Evolutionary conservation across 2,329 filamentous ascomycete genomes (phyloP).

Genomic region (Curvularia eragrostidis): DNA sequence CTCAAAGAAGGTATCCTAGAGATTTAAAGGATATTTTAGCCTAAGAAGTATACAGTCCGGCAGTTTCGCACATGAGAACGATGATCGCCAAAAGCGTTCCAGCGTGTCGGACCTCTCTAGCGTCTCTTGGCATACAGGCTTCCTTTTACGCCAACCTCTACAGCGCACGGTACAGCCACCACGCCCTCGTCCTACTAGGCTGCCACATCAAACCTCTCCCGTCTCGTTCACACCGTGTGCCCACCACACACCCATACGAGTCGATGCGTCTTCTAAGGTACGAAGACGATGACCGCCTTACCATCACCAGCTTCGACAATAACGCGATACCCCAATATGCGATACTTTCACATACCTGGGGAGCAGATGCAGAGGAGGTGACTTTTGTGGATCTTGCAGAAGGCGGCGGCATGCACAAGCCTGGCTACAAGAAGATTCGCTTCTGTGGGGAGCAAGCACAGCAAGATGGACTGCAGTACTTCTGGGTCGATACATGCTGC

Average conservation of each 20-base stretch:
- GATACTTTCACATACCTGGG: constrained; percentile 43
- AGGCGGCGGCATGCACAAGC: constrained; percentile 8
- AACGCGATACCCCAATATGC: constrained; percentile 8
- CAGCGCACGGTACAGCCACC: background rate
- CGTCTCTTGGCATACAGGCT: background rate
- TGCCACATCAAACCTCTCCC: constrained; percentile 9
- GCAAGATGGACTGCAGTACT: constrained; percentile 7
- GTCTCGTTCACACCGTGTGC: constrained; percentile 5
- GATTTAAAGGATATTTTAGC: background rate
- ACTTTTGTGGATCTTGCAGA: constrained; percentile 27
- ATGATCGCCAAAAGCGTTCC: constrained; percentile 8
- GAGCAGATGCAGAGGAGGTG: constrained; percentile 34
- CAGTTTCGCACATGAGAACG: constrained; percentile 2
- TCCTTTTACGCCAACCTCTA: background rate
- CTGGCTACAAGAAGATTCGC: constrained; percentile 6
- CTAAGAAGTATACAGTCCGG: background rate
- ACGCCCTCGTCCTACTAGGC: constrained; percentile 10
- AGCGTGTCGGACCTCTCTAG: background rate
- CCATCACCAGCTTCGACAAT: constrained; percentile 6
- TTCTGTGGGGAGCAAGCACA: constrained; percentile 7
- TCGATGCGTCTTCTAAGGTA: constrained; percentile 22
- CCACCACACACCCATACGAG: constrained; percentile 4
- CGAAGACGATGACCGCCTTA: constrained; percentile 11
- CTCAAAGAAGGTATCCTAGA: background rate
- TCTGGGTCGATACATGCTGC: constrained; percentile 13